Evolutionary conservation across 169 alveolate genomes (phyloP).

Genomic region (Hammondia hammondi): DNA sequence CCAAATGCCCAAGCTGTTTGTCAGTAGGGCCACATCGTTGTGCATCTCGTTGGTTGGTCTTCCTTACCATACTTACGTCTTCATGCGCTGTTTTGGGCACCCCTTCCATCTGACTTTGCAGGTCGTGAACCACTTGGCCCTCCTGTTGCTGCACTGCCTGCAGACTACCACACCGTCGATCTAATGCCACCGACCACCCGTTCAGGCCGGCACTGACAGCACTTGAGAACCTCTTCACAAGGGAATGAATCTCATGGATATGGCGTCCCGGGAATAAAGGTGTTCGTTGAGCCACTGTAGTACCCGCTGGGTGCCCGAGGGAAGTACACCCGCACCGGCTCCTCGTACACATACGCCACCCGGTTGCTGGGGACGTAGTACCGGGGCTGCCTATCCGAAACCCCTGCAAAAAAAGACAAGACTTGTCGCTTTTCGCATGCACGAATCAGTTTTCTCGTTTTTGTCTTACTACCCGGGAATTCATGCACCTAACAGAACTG

Average conservation of each 20-base stretch:
- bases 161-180: not conserved
- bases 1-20: not conserved
- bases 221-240: not conserved
- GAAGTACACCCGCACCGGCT: slow-evolving; percentile 33
- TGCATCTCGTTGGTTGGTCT: too few relatives aligned
- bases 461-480: not conserved
- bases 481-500: not conserved
- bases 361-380: slow-evolving; percentile 40
- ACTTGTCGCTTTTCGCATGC: too few relatives aligned
- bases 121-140: not conserved
- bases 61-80: too few relatives aligned
- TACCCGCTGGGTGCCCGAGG: slow-evolving; percentile 46
- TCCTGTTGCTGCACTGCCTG: not conserved
- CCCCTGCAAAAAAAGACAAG: not conserved
- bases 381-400: not conserved
- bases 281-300: slow-evolving; percentile 46
- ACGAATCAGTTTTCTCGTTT: too few relatives aligned
- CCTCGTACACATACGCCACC: slow-evolving; percentile 15
- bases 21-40: not conserved
- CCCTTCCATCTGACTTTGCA: too few relatives aligned
- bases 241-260: not conserved
- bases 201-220: not conserved
- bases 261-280: slow-evolving; percentile 28
- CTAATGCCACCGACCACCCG: not conserved
- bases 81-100: too few relatives aligned